Conservation (phyloP, 2,329 filamentous ascomycete genomes). For the Myriosclerotinia scirpicola region DNA sequence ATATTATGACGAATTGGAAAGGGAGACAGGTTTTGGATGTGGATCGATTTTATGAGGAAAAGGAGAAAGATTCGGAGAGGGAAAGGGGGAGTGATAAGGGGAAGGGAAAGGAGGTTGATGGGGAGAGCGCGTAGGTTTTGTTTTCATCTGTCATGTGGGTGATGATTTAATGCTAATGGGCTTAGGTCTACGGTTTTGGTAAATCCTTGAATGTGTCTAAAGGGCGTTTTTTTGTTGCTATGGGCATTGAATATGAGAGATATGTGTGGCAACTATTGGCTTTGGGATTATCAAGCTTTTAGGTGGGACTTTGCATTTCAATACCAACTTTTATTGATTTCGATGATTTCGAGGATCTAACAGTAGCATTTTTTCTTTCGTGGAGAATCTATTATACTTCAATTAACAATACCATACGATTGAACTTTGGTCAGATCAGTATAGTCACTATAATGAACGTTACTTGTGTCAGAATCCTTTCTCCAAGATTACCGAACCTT, state of each 20-base stretch:
- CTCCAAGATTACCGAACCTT: too few species aligned
- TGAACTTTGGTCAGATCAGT: too few species aligned
- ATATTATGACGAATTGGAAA: conserved; percentile 38
- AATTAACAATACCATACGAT: too few species aligned
- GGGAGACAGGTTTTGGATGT: conserved; percentile 40
- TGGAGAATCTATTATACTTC: too few species aligned
- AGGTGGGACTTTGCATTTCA: too few species aligned
- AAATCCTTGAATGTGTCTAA: neutral
- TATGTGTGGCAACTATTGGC: neutral
- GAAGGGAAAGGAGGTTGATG: conserved; percentile 25
- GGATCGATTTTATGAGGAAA: conserved; percentile 33
- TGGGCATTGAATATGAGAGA: neutral
- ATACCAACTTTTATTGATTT: too few species aligned
- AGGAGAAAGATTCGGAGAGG: conserved; percentile 31
- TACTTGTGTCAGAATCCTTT: too few species aligned
- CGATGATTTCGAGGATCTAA: too few species aligned
- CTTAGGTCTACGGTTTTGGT: conserved; percentile 17
- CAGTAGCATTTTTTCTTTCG: too few species aligned
- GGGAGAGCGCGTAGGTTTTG: conserved; percentile 37
- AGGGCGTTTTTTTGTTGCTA: neutral
- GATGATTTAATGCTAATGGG: neutral
- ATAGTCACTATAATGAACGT: too few species aligned
- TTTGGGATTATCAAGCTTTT: neutral
- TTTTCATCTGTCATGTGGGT: conserved; percentile 4
- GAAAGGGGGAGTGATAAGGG: conserved; percentile 20